Base-by-base conservation (phyloP, 495 filamentous ascomycete species). In the Penicillium cataractarum region DNA sequence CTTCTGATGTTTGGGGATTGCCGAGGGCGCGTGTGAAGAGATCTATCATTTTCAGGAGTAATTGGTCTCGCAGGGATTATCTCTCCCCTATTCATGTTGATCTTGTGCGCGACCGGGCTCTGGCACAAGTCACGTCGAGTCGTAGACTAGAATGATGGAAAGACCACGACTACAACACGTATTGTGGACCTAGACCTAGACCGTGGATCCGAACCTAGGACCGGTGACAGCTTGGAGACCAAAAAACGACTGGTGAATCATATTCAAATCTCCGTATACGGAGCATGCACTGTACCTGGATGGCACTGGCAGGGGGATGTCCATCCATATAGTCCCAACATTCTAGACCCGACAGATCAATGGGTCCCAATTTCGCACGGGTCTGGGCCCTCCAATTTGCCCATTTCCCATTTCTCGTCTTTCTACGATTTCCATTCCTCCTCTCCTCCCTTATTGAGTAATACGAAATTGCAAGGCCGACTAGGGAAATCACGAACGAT, bases 321-420 rank as follows among this genome's bases (percentile, higher is more conserved):
- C 19, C 19, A 21, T 46, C 35, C 35, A 39, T 39, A 39, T 39
- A 17, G 5, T 31, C 42, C 24, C 8, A 24, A 40, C 13, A 66
- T 68, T 75, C 70, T 67, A 75, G 70, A 62, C 68, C 61, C 55
- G 40, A 63, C 27, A 64, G 65, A 65, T 69, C 64, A 67, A 60
- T 65, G 55, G 54, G 37, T 24, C 60, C n/a, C 61, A 71, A 71
- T 70, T 72, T 72, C 60, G 64, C 66, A 42, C 24, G 29, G 55
- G 63, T 57, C 64, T 67, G 53, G 60, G 27, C 40, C n/a, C n/a
- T n/a, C n/a, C n/a, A n/a, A n/a, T n/a, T n/a, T n/a, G n/a, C n/a
- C 56, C 57, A 10, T 26, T 35, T 57, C 22, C 32, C 17, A 2
- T 12, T n/a, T 54, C 29, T 29, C 29, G 2, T n/a, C n/a, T 32